Base-by-base conservation (phyloP, 768 basidiomycete genomes). In the Coprinopsis marcescibilis region DNA sequence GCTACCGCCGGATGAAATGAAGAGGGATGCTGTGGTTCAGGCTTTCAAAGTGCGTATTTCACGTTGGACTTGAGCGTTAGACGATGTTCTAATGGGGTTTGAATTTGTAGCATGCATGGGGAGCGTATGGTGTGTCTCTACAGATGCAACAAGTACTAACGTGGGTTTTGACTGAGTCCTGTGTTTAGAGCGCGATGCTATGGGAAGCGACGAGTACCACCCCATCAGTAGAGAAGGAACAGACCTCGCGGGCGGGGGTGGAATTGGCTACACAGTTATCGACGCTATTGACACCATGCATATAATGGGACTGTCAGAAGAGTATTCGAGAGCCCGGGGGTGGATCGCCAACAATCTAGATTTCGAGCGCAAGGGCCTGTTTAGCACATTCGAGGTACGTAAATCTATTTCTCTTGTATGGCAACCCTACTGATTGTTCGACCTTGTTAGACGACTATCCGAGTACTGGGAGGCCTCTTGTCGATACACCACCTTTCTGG, bases 141-240 rank as follows among this genome's bases (percentile, higher is more conserved):
- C 35, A 29, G 12, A 14, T 3, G 5, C 14, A 10, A 20, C 6
- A 13, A 3, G 8, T 19, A 1, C 3, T 7, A 17, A 15, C 10
- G 11, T 10, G 17, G 13, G 11, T 15, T 25, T 17, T 21, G 19
- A 26, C 19, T 8, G 24, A 23, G 17, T 14, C 8, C 36, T 11
- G 10, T 6, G 23, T 46, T 29, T 68, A 92, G 92, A 94, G 67
- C 71, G 81, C 51, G 83, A 96, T 59, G 93, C 93, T 4, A 94
- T 92, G 81, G 94, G 94, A 3, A 73, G 74, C 43, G 93, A 97
- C 66, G 90, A 95, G 59, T 96, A 92, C 57, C 89, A 94, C 57
- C 93, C 95, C 0, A 72, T 97, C 20, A 75, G 77, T 26, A 75
- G 75, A 49, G 69, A 62, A 14, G 94, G 95, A 1, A 75, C 80